These are phyloP conservation scores for Porcisia deanei DNA, from an alignment of 208 protist species.

Conservation along the genomic window DNA sequence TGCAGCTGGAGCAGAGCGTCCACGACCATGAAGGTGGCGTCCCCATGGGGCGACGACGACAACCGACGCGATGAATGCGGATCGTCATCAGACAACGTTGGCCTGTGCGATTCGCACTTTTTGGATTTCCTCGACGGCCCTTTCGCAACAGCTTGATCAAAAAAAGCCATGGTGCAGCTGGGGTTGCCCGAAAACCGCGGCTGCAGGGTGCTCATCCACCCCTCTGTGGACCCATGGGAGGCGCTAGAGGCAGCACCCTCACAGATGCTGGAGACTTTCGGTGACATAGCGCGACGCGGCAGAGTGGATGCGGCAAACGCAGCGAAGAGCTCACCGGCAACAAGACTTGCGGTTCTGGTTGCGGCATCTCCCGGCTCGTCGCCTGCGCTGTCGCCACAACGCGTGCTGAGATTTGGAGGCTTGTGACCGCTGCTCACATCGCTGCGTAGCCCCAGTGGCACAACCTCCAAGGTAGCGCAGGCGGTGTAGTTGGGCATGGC, in stretches of 20 bases:
- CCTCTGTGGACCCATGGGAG: constrained; percentile 16
- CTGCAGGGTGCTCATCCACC: constrained; percentile 18
- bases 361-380: background rate
- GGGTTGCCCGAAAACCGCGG: background rate
- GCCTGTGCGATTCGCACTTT: background rate
- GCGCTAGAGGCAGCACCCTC: constrained; percentile 5
- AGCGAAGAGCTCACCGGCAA: background rate
- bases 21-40: background rate
- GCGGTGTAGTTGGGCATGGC: background rate
- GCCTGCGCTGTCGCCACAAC: background rate
- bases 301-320: background rate
- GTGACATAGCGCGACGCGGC: background rate
- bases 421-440: background rate
- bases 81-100: background rate
- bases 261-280: constrained; percentile 6
- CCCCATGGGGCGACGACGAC: background rate
- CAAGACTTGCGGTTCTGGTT: background rate
- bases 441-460: background rate
- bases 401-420: background rate
- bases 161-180: constrained; percentile 24
- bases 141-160: constrained; percentile 9
- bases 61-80: background rate
- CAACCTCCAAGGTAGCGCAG: background rate
- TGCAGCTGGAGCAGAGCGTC: constrained; percentile 13
- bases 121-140: constrained; percentile 2